phyloP scores from a whole-genome alignment of 169 alveolate genomes.

The Toxoplasma gondii region DNA sequence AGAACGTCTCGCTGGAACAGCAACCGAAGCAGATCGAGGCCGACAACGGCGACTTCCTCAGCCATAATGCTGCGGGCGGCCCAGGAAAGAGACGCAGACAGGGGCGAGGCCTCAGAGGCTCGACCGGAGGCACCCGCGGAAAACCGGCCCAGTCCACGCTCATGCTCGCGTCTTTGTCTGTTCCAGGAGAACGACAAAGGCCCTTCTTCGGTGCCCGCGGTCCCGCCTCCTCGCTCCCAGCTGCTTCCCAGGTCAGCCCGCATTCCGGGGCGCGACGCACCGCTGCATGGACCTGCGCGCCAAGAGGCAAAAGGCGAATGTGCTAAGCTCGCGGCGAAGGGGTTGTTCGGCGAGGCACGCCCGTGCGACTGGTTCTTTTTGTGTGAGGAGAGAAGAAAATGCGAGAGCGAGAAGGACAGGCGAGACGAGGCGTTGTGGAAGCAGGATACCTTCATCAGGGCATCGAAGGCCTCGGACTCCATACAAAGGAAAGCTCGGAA shows the following conservation, averaged over 20 bases:
- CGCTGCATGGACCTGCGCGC: too few relatives aligned
- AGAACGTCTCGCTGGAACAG: slow-evolving; percentile 66
- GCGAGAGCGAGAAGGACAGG: neutral
- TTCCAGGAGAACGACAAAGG: too few relatives aligned
- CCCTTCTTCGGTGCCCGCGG: neutral
- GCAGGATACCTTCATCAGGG: slow-evolving; percentile 56
- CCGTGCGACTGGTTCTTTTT: neutral
- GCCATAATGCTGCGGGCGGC: slow-evolving; percentile 21
- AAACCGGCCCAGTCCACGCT: too few relatives aligned
- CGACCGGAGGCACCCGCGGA: too few relatives aligned
- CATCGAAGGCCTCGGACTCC: slow-evolving; percentile 54
- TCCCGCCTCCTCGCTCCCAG: neutral
- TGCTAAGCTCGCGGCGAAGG: neutral
- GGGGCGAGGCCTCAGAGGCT: neutral
- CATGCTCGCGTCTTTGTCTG: too few relatives aligned
- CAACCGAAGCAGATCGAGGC: slow-evolving; percentile 52
- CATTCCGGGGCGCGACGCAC: neutral
- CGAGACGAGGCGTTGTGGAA: slow-evolving; percentile 19
- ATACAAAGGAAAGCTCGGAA: slow-evolving; percentile 19
- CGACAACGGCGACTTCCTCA: slow-evolving; percentile 53
- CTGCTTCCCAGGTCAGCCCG: neutral
- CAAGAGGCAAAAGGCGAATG: neutral
- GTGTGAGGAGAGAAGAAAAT: slow-evolving; percentile 31
- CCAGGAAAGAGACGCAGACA: neutral
- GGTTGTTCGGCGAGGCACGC: neutral